Percentiles rank a stretch among this genome's conserved stretches.
Evolutionary conservation across 805 yeast species (phyloP).

Genomic region (Clavispora santaluciae): DNA sequence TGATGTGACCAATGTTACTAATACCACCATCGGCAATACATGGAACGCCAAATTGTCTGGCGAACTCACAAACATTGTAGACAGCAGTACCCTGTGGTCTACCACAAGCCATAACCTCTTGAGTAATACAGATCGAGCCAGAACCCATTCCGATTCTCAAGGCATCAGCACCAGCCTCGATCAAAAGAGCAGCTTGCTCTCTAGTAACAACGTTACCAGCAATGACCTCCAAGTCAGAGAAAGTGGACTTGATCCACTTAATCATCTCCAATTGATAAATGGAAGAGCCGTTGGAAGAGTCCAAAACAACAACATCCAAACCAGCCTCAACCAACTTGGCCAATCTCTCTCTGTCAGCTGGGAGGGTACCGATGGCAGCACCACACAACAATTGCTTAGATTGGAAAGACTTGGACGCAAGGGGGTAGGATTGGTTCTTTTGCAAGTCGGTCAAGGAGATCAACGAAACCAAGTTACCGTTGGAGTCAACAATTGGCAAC

Average conservation of each 20-base stretch:
- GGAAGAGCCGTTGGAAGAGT: slow-evolving; percentile 98
- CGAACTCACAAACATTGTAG: slow-evolving; percentile 87
- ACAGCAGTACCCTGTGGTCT: slow-evolving; percentile 99
- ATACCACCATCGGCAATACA: slow-evolving; percentile 99
- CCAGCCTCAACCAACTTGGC: slow-evolving; percentile 88
- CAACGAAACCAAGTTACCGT: slow-evolving; percentile 77
- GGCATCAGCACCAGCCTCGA: slow-evolving; percentile 93
- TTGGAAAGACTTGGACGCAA: slow-evolving; percentile 87
- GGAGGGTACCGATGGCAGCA: slow-evolving; percentile 96
- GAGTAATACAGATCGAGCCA: slow-evolving; percentile 98
- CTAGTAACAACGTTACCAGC: slow-evolving; percentile 99
- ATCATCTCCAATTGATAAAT: slow-evolving; percentile 91
- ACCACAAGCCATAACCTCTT: slow-evolving; percentile 99
- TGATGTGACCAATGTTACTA: slow-evolving; percentile 96
- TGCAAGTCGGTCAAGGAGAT: slow-evolving; percentile 94
- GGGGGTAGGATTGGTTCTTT: slow-evolving; percentile 90
- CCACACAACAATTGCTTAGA: slow-evolving; percentile 97
- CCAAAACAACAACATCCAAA: slow-evolving; percentile 90
- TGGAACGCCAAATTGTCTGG: slow-evolving; percentile 94
- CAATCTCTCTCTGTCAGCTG: slow-evolving; percentile 83
- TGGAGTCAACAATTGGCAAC: slow-evolving; percentile 82
- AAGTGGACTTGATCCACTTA: slow-evolving; percentile 78
- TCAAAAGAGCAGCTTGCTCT: slow-evolving; percentile 93
- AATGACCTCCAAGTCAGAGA: slow-evolving; percentile 79
- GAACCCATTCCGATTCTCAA: slow-evolving; percentile 99